Base-by-base conservation (phyloP, 306 rosid species). In the Cucurbita maxima region DNA sequence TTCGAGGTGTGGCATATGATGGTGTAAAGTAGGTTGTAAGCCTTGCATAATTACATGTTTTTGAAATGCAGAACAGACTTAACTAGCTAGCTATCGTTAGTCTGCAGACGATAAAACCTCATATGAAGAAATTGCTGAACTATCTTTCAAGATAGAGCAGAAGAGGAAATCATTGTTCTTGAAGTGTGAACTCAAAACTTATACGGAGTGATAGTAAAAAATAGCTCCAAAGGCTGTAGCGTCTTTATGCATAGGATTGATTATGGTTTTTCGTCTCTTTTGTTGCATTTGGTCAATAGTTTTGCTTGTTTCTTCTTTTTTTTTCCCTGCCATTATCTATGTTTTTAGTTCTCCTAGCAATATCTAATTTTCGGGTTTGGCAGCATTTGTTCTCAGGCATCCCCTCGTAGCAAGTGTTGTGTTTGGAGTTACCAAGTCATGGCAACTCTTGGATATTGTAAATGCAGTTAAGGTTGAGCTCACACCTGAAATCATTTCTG, bases 361-460 rank as follows among this genome's bases (percentile, higher is more conserved):
- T 47, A 52, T 34, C 43, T 76, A 54, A 15, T 43, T 9, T 67
- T 52, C 13, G 63, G 18, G 36, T 83, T 76, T 70, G 60, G 81
- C 91, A 94, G 99, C 95, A 48, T 94, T 94, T 85, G 97, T 87
- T 66, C 87, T 88, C 92, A 87, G 83, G 74, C 91, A 86, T 74
- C 95, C 97, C 73, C 95, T 91, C 13, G 97, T 94, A 34, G 96
- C 88, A 37, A 91, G 97, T 79, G 87, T 80, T 10, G 59, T 91
- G 64, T 89, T 89, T 78, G 99, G 97, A 69, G 97, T 88, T 58
- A 89, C 99, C 34, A 87, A 83, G 84, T 77, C 89, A 58, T 78
- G 91, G 96, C 95, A 91, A 68, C 96, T 94, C 57, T 81, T 43
- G 74, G 88, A 87, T 81, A 87, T 87, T 80, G 50, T 91, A 14